phyloP scores from a whole-genome alignment of 176 grass and related monocot species.

The Bonia amplexicaulis region DNA sequence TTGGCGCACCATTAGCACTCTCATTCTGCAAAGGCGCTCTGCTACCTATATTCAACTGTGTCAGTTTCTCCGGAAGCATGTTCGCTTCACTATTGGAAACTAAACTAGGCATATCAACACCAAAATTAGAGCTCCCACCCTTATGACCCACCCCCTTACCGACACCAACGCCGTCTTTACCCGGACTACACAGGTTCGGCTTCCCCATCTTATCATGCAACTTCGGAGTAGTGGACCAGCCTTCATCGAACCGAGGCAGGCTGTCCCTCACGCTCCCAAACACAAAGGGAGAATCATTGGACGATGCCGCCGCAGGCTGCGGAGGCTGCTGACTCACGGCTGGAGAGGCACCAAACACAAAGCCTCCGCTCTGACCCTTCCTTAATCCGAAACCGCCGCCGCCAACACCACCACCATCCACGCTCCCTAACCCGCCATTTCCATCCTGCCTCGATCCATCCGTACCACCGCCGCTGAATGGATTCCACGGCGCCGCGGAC shows the following conservation, averaged over 20 bases:
- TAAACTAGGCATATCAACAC: slow-evolving; percentile 12
- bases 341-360: slow-evolving; percentile 35
- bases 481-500: slow-evolving; percentile 35
- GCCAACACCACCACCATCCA: neutral
- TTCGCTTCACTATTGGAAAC: slow-evolving; percentile 1
- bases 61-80: slow-evolving; percentile 45
- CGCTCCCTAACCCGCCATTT: neutral
- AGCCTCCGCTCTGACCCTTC: neutral
- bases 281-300: slow-evolving; percentile 26
- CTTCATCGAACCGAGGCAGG: slow-evolving; percentile 37
- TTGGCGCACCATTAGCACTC: neutral
- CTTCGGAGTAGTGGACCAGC: slow-evolving; percentile 3
- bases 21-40: slow-evolving; percentile 11
- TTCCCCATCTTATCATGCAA: slow-evolving; percentile 53
- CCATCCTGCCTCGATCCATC: neutral
- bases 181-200: slow-evolving; percentile 38
- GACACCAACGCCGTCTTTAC: neutral
- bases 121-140: slow-evolving; percentile 7
- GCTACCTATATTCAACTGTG: slow-evolving; percentile 51
- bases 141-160: slow-evolving; percentile 11
- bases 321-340: slow-evolving; percentile 9
- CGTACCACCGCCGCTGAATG: slow-evolving; percentile 29
- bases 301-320: neutral
- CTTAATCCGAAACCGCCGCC: neutral
- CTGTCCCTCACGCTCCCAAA: slow-evolving; percentile 41